Evolutionary conservation across 2,329 filamentous ascomycete genomes (phyloP), one percentile per base, ranked within the genome.

Genomic region (Penicillium sp.): DNA sequence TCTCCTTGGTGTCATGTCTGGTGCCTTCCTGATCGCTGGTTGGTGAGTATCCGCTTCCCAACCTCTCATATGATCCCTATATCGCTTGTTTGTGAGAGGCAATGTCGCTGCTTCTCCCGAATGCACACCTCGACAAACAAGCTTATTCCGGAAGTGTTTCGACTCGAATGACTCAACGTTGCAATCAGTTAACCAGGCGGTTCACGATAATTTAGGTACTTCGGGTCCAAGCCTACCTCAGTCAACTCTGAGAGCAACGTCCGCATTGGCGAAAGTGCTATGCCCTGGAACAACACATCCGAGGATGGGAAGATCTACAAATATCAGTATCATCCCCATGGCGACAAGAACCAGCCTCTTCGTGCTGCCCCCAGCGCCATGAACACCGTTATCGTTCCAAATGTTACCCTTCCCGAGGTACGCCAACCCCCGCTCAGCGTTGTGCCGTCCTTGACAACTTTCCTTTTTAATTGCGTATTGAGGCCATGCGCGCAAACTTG

Each of bases 331-430:
- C 81, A 87, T 76, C 90, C 90, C 44, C 86, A 87, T 59, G 93
- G 90, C 59, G 87, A 97, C 72, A 71, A 77, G 63, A 82, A 63
- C 70, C 76, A 83, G 63, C 73, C 80, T 48, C 85, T 86, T 67
- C 88, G 84, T 75, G 87, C 96, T 62, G 93, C 93, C 47, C 93
- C 93, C 54, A 94, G 87, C 69, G 93, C 93, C 50, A 74, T 98
- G 72, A 95, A 98, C 78, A 86, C 86, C 52, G 90, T 96, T 58
- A 84, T 98, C 65, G 78, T 98, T 39, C 93, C 93, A 61, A 85
- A 94, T 64, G 90, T 98, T 64, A 93, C 84, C 63, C 77, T 97
- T 57, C 90, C 93, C 64, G 89, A 85, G 83, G 86, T 89, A 75
- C 50, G 76, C 60, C 25, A 33, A 20, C 17, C 23, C 18, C 8